These are phyloP conservation scores for Zarea fungicola DNA, from an alignment of 2,329 filamentous ascomycete genomes.

Conservation along the genomic window DNA sequence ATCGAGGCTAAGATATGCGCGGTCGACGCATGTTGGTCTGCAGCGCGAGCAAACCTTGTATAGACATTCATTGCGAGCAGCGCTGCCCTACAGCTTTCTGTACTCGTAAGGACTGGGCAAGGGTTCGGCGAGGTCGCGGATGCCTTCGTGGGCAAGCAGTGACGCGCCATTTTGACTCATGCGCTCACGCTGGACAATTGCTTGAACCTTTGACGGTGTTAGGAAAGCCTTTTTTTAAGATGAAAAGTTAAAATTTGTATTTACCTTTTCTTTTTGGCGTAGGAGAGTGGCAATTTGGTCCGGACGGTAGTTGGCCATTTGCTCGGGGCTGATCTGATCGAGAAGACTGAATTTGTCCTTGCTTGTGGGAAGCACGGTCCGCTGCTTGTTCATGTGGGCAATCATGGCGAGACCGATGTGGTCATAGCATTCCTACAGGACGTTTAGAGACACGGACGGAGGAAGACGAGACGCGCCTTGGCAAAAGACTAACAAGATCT, in stretches of 20 bases:
- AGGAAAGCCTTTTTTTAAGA: neutral
- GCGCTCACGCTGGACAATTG: constrained; percentile 26
- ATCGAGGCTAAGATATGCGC: constrained; percentile 45
- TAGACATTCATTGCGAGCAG: constrained; percentile 39
- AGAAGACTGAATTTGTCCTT: constrained; percentile 41
- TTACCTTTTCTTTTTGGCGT: constrained; percentile 45
- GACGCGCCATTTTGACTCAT: constrained; percentile 20
- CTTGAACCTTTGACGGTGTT: constrained; percentile 25
- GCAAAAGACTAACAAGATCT: constrained; percentile 14
- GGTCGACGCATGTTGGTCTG: constrained; percentile 37
- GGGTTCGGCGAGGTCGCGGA: constrained; percentile 16
- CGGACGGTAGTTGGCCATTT: constrained; percentile 40
- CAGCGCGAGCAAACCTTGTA: constrained; percentile 47
- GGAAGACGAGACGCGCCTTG: too few relatives aligned
- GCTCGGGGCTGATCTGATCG: constrained; percentile 36
- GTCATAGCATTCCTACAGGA: constrained; percentile 23
- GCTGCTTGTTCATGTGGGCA: constrained; percentile 30
- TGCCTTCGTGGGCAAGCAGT: constrained; percentile 18
- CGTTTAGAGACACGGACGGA: constrained; percentile 3
- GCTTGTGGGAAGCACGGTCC: constrained; percentile 35
- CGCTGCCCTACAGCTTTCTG: constrained; percentile 34
- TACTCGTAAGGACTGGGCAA: constrained; percentile 17
- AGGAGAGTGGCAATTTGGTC: constrained; percentile 43
- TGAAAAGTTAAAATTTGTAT: constrained; percentile 14
- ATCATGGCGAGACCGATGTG: constrained; percentile 28